These are phyloP conservation scores for Rhytidiadelphus loreus DNA, from an alignment of 225 moss, liverwort and hornwort genomes.

Conservation along the genomic window DNA sequence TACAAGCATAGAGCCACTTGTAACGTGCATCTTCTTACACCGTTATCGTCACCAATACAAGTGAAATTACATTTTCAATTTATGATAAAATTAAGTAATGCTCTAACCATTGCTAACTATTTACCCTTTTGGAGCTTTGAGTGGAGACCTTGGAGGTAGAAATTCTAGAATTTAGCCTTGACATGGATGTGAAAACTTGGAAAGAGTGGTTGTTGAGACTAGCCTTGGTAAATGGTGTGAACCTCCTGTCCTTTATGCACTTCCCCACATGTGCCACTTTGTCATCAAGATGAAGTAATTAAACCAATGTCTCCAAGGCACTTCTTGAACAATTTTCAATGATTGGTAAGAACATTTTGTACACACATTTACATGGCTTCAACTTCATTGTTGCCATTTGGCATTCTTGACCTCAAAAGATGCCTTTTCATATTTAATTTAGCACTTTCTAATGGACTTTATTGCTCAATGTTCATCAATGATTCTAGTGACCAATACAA, in stretches of 20 bases:
- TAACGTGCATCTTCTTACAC: not conserved
- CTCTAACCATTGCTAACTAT: not conserved
- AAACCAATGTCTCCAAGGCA: fast-evolving
- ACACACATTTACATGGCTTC: not conserved
- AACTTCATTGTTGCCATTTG: not conserved
- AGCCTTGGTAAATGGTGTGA: fast-evolving
- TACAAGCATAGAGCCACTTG: not conserved
- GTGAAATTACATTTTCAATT: not conserved
- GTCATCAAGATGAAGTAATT: fast-evolving
- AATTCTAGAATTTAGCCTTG: not conserved
- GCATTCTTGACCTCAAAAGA: not conserved
- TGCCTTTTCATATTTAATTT: not conserved
- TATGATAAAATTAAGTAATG: not conserved
- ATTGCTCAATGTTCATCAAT: not conserved
- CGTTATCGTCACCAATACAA: not conserved
- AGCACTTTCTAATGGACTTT: not conserved
- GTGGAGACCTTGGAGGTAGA: not conserved
- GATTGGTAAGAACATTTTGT: not conserved
- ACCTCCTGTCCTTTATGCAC: not conserved
- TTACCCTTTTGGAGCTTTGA: fast-evolving
- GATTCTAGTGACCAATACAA: not conserved
- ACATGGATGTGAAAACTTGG: fast-evolving
- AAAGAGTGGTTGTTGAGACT: not conserved
- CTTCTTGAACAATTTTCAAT: not conserved
- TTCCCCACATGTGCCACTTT: fast-evolving